These are phyloP conservation scores for Meyerozyma smithsonii DNA, from an alignment of 1,139 yeast species.

Conservation along the genomic window DNA sequence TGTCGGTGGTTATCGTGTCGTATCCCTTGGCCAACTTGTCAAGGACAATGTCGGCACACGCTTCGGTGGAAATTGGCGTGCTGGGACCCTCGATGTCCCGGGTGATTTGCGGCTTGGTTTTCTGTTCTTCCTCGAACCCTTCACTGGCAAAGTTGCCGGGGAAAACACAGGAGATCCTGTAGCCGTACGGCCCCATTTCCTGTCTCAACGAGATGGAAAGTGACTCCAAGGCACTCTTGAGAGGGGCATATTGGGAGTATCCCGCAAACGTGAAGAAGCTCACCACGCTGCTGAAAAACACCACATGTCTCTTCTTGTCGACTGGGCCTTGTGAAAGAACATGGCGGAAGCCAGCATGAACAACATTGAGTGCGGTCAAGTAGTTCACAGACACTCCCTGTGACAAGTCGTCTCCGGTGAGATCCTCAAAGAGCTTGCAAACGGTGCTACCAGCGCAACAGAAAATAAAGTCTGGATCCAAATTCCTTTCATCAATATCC, in stretches of 20 bases:
- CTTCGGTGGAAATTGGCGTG: constrained; percentile 58
- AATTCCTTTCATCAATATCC: constrained; percentile 13
- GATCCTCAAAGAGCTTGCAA: constrained; percentile 74
- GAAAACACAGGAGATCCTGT: constrained; percentile 57
- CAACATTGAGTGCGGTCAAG: constrained; percentile 62
- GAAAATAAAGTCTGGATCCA: constrained; percentile 66
- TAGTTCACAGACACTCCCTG: constrained; percentile 67
- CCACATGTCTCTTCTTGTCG: constrained; percentile 47
- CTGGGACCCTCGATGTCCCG: constrained; percentile 82
- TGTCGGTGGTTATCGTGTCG: constrained; percentile 76
- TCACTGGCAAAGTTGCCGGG: constrained; percentile 92
- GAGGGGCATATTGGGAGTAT: constrained; percentile 84
- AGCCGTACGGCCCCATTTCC: constrained; percentile 66
- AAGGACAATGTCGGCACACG: constrained; percentile 62
- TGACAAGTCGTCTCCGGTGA: constrained; percentile 53
- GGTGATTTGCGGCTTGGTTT: constrained; percentile 83
- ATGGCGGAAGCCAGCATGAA: constrained; percentile 56
- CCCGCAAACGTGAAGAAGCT: constrained; percentile 90
- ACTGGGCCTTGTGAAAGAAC: constrained; percentile 12
- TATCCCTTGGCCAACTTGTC: constrained; percentile 58
- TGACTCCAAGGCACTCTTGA: constrained; percentile 76
- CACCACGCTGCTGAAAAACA: constrained; percentile 75
- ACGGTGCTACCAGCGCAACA: constrained; percentile 87
- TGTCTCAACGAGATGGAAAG: constrained; percentile 76
- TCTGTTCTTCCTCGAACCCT: constrained; percentile 78